Evolutionary conservation across 306 rosid genomes (phyloP).

Genomic region (Alnus rubra): DNA sequence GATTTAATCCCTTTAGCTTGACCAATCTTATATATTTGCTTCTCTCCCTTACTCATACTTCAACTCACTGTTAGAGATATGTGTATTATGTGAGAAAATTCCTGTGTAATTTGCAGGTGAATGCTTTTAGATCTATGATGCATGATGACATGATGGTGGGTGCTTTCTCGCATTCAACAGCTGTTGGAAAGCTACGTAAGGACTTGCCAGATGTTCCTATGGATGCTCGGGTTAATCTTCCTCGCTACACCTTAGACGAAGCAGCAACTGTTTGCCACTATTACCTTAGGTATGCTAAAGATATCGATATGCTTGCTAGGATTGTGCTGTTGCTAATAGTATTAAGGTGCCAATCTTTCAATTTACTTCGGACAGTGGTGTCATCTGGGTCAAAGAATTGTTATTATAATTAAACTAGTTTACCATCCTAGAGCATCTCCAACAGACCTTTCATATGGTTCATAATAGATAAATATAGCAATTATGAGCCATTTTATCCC

Average conservation of each 20-base stretch:
- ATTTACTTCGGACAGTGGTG: constrained; percentile 4
- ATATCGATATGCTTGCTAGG: constrained; percentile 12
- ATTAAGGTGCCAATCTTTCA: constrained; percentile 12
- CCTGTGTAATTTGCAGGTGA: constrained; percentile 63
- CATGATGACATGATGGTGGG: constrained; percentile 97
- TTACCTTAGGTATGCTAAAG: constrained; percentile 67
- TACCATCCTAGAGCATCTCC: not conserved
- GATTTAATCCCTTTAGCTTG: not conserved
- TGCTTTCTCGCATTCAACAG: constrained; percentile 95
- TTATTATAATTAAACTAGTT: constrained; percentile 12
- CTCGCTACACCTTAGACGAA: constrained; percentile 86
- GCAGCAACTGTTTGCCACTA: constrained; percentile 83
- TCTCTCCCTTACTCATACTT: constrained; percentile 10
- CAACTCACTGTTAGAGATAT: constrained; percentile 6
- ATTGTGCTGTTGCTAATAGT: constrained; percentile 11
- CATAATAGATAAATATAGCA: too few species aligned
- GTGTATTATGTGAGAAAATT: constrained; percentile 16
- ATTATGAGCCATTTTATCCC: too few species aligned
- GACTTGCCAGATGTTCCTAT: constrained; percentile 90
- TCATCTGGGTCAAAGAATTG: not conserved
- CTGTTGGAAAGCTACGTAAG: constrained; percentile 89
- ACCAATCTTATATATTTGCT: not conserved
- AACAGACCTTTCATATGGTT: too few species aligned
- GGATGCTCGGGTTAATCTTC: constrained; percentile 70
- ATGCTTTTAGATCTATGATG: constrained; percentile 88